Evolutionary conservation across 1,284 basidiomycete species (phyloP), one percentile per base, ranked within the genome.

Genomic region (Boletus hoseneyae): DNA sequence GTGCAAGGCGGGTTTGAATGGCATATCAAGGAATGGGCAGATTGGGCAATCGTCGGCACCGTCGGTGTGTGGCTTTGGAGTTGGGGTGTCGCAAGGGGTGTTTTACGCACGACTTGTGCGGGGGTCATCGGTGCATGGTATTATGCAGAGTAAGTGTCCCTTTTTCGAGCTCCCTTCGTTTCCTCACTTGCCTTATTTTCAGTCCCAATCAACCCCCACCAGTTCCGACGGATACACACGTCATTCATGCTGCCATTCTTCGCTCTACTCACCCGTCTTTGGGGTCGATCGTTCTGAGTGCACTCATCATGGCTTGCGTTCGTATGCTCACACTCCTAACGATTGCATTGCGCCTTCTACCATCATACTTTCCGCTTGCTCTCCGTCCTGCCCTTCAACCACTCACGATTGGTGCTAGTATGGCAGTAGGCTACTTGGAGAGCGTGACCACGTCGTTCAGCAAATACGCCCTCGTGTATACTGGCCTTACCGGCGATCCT

Each of bases 81-180:
- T 10, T 95, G 93, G 90, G 89, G 85, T 15, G 85, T 97, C 3
- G 82, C 90, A 13, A 77, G 93, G 29, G 93, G 94, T 1, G 67
- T 93, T 0, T 72, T 93, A 46, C 75, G 91, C 6, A 90, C 89
- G 36, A 83, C 85, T 0, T 84, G 87, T 41, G 85, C 91, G 0
- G 87, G 84, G 23, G 90, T 94, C 2, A 81, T 97, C 34, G 94
- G 92, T 1, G 85, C 88, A 36, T 97, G 93, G 93, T 97, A 96
- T 66, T 96, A 93, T 62, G 79, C 87, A 41, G 80, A 90, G 85
- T 90, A 64, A 64, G 80, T 71, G 3, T 18, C 1, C 12, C 19
- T 21, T 38, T 34, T 8, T 38, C n/a, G 4, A 32, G 8, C 16
- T 11, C 15, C 11, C 5, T 25, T 15, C 13, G 27, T 41, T 43